phyloP scores from a whole-genome alignment of 2,329 filamentous ascomycete species.

The Dactylella cylindrospora region DNA sequence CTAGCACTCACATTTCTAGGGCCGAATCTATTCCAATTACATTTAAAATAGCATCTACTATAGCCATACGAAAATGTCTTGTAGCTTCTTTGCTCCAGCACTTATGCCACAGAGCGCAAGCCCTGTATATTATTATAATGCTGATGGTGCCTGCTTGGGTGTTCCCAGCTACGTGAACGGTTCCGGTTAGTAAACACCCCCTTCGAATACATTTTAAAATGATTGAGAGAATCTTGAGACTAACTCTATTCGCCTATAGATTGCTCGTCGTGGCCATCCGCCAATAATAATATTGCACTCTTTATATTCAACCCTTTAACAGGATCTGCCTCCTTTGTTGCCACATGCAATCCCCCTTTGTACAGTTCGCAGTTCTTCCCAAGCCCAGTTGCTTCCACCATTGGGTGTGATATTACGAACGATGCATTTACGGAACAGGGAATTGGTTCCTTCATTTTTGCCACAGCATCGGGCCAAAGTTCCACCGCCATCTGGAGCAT shows the following conservation, averaged over 20 bases:
- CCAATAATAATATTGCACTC: background rate
- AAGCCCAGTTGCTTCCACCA: background rate
- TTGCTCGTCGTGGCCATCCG: slow-evolving; percentile 22
- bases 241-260: slow-evolving; percentile 11
- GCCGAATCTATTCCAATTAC: no score
- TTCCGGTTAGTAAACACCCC: slow-evolving; percentile 8
- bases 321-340: background rate
- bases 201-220: background rate
- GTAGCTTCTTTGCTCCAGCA: slow-evolving; percentile 6
- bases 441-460: slow-evolving; percentile 13
- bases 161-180: slow-evolving; percentile 32
- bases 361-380: slow-evolving; percentile 10
- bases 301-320: slow-evolving; percentile 9
- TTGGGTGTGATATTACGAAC: slow-evolving; percentile 17
- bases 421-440: background rate
- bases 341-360: slow-evolving; percentile 7
- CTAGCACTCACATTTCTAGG: no score
- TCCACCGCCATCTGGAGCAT: slow-evolving; percentile 16
- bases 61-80: slow-evolving; percentile 34
- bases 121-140: slow-evolving; percentile 20
- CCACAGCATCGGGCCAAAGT: background rate
- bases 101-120: background rate
- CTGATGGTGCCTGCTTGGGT: slow-evolving; percentile 14
- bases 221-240: background rate
- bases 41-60: no score